Base-by-base conservation (phyloP, 202 grass and related monocot genomes). In the Zoysia matrella region DNA sequence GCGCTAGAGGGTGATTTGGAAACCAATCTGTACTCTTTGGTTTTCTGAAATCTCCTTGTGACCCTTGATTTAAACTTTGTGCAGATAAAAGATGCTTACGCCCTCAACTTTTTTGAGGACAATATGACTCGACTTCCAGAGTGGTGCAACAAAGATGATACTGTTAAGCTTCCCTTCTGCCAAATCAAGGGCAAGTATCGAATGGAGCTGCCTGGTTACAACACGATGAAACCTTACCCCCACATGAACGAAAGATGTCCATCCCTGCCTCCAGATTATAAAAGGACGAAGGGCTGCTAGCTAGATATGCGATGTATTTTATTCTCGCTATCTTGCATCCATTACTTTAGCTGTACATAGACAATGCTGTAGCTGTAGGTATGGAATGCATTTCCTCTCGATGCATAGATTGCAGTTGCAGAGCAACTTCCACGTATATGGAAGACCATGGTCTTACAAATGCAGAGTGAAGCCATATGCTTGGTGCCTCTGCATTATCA, bases 81-180 rank as follows among this genome's bases (percentile, higher is more conserved):
- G 84, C 67, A 98, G 96, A 91, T 98, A 82, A 98, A 98, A 87
- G 96, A 98, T 90, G 96, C 96, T 65, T 98, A 98, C 72, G 81
- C 67, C 72, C 92, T 98, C 74, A 98, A 98, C 41, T 90, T 98
- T 65, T 98, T 91, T 11, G 96, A 98, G 81, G 53, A 54, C 71
- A 88, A 98, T 53, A 55, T 82, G 30, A 93, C 90, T 60, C 88
- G 48, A 43, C 74, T 98, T 79, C 96, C 96, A 0, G 79, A 75
- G 6, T 98, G 96, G 92, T 98, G 96, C 87, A 98, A 98, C 92
- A 93, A 93, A 82, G 85, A 93, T 1, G 89, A 92, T 69, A 80
- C 46, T 15, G 91, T 98, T 54, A 89, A 95, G 66, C 93, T 95
- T 63, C 91, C 96, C 6, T 98, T 91, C 52, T 95, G 96, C 87